These are phyloP conservation scores for Cylindrodendrum hubeiense DNA, from an alignment of 2,329 filamentous ascomycete species.

Conservation along the genomic window DNA sequence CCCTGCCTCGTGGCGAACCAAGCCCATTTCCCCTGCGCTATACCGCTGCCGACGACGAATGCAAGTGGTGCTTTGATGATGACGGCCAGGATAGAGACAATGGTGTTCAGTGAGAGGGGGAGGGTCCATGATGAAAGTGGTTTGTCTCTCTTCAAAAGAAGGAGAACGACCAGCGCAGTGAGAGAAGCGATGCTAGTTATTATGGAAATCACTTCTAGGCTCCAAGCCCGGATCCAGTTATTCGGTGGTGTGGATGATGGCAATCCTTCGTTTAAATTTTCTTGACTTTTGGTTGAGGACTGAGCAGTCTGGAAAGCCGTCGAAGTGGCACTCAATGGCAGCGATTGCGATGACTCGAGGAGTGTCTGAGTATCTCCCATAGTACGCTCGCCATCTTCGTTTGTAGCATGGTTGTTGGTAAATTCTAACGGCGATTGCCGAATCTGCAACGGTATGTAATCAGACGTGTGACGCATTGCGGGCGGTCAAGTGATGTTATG, in stretches of 20 bases:
- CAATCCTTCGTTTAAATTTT: no score
- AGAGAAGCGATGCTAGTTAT: not conserved
- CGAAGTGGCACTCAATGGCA: no score
- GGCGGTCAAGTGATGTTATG: no score
- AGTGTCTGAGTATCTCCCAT: no score
- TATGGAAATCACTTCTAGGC: not conserved
- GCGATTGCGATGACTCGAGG: no score
- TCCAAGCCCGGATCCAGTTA: not conserved
- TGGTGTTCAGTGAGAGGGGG: slow-evolving; percentile 4
- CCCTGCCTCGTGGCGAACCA: slow-evolving; percentile 8
- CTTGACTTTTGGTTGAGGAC: no score
- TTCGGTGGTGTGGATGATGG: not conserved
- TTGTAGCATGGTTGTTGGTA: no score
- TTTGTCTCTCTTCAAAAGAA: not conserved
- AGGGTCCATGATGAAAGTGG: slow-evolving; percentile 3
- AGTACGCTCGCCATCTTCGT: no score
- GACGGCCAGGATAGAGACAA: slow-evolving; percentile 5
- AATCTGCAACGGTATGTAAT: no score
- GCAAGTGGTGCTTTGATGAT: slow-evolving; percentile 12
- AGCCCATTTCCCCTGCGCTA: slow-evolving; percentile 11
- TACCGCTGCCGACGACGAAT: not conserved
- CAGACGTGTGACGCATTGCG: no score
- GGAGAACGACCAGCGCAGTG: not conserved
- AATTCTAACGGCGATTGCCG: no score
- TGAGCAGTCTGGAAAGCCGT: no score